A percentile compares a stretch with the other conserved stretches of the same genome.
Evolutionary conservation across 2,329 filamentous ascomycete genomes (phyloP).

Genomic region (Bipolaris bicolor): DNA sequence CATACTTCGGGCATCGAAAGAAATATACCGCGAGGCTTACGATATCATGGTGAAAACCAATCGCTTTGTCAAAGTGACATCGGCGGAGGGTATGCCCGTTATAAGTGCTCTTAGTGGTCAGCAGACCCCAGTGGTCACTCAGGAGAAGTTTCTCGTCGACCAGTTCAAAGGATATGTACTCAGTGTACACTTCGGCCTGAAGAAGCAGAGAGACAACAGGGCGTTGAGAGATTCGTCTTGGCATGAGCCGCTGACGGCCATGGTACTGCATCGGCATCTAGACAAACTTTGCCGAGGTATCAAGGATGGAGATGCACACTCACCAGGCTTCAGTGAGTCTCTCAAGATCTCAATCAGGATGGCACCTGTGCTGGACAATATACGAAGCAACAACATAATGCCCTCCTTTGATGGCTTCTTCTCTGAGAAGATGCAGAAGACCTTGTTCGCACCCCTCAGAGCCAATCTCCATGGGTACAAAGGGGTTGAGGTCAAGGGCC

Average conservation of each 20-base stretch:
- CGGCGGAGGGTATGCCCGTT: constrained; percentile 10
- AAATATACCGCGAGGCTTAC: constrained; percentile 7
- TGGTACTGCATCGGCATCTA: constrained; percentile 24
- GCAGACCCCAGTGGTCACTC: constrained; percentile 14
- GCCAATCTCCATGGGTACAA: constrained; percentile 19
- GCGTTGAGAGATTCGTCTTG: background rate
- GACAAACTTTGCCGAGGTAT: constrained; percentile 16
- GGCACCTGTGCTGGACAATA: constrained; percentile 2
- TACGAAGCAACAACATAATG: background rate
- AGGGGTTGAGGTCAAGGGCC: constrained; percentile 12
- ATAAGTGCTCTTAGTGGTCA: constrained; percentile 1
- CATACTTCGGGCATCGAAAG: constrained; percentile 6
- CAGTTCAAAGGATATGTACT: constrained; percentile 24
- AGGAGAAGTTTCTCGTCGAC: background rate
- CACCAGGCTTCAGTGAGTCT: constrained; percentile 4
- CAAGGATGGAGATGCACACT: constrained; percentile 13
- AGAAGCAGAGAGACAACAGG: background rate
- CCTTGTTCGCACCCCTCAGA: constrained; percentile 22
- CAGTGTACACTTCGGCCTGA: constrained; percentile 10
- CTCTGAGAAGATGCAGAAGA: constrained; percentile 22
- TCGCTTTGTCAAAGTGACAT: constrained; percentile 21
- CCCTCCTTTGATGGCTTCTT: constrained; percentile 20
- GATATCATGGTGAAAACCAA: constrained; percentile 25
- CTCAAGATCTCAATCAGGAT: constrained; percentile 17
- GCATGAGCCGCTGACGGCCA: constrained; percentile 4